Base-by-base conservation (phyloP, 805 yeast genomes). In the Candida ipomoeae region DNA sequence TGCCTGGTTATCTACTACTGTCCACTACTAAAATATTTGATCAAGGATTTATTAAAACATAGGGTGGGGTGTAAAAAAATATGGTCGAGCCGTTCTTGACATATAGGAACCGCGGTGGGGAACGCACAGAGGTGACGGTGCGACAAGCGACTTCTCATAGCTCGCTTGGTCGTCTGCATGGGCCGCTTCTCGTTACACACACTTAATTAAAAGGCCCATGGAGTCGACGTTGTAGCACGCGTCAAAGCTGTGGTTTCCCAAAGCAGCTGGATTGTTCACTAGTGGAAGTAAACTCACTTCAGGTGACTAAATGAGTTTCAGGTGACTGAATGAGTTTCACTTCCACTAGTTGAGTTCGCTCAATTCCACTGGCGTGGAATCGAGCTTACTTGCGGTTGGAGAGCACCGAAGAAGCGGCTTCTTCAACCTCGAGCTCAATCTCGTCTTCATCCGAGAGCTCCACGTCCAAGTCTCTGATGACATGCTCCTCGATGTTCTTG, bases 401-500 rank as follows among this genome's bases (percentile, higher is more conserved):
- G 44, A 41, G 34, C 13, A 32, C 46, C 20, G 41, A 45, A 11
- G 48, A 42, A 20, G 47, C 48, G 15, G 51, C 56, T 36, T 50
- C 56, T 3, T 47, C 50, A 20, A 48, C 43, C 29, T 49, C 49
- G 33, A 51, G 55, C 44, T 55, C 57, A 8, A 39, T 49, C 40
- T 49, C 63, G 13, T 58, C 66, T 35, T 55, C 62, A 21, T 57
- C 69, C 45, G 68, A 69, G 48, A 79, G 70, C 48, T 80, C 80
- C 40, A 77, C 62, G 53, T 74, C 73, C 62, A 84, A 71, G 54
- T 78, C 83, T 59, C 78, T 73, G 41, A 80, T 79, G 48, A 87
- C 83, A 62, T 77, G 76, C 55, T 76, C 74, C 65, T 85, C 92
- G 48, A 83, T 77, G 67, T 83, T 75, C 65, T 82, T 79, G 67